Conservation (phyloP, 2,329 filamentous ascomycete species). For the Bisporella sp. region DNA sequence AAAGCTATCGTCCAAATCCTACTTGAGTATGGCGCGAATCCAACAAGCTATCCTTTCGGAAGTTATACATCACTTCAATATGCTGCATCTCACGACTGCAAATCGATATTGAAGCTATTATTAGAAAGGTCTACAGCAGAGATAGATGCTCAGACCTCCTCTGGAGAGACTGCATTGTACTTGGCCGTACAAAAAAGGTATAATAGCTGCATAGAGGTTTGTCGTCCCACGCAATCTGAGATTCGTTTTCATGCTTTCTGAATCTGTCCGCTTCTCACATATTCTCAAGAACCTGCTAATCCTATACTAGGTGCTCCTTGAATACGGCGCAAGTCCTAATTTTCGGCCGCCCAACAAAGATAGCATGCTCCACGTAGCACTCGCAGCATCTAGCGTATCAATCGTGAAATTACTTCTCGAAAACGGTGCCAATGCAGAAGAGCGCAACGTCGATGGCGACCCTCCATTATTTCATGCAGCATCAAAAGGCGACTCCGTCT, state of each 20-base stretch:
- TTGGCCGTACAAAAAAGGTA: conserved; percentile 2
- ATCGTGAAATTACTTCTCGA: conserved; percentile 8
- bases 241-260: too few species aligned
- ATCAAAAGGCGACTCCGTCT: background rate
- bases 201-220: conserved; percentile 1
- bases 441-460: conserved; percentile 8
- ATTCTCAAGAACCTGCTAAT: too few species aligned
- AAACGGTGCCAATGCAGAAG: conserved; percentile 7
- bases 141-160: conserved; percentile 2
- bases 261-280: too few species aligned
- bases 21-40: conserved; percentile 7
- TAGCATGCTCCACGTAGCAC: conserved; percentile 4
- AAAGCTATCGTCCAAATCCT: conserved; percentile 10
- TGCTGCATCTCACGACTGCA: conserved; percentile 2
- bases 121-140: conserved; percentile 1
- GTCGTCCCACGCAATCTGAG: too few species aligned
- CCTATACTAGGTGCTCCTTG: background rate
- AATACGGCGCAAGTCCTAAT: conserved; percentile 9
- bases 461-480: conserved; percentile 8
- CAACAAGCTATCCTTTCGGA: background rate
- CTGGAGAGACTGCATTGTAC: conserved; percentile 7
- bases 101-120: conserved; percentile 7
- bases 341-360: conserved; percentile 3
- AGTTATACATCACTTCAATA: conserved; percentile 2
- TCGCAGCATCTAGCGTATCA: conserved; percentile 1